phyloP scores from a whole-genome alignment of 140 eudicot genomes.

The Stevia rebaudiana region DNA sequence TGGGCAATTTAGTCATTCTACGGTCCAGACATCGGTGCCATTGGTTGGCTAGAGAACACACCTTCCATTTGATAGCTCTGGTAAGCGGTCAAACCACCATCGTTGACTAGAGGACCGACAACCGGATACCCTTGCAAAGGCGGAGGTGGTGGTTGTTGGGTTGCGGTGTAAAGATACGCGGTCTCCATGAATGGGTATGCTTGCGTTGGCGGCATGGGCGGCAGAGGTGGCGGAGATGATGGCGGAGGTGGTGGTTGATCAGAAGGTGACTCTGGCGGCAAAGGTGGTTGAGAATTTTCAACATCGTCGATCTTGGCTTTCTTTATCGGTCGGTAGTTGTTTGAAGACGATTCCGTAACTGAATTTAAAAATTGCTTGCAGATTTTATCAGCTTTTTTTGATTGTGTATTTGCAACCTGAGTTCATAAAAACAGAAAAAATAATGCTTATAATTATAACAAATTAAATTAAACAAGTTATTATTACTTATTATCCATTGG shows the following conservation, averaged over 20 bases:
- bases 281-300: slow-evolving; percentile 4
- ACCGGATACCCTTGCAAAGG: slow-evolving; percentile 36
- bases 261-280: neutral
- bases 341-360: slow-evolving; percentile 28
- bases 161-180: slow-evolving; percentile 29
- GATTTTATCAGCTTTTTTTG: slow-evolving; percentile 40
- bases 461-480: neutral
- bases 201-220: slow-evolving; percentile 41
- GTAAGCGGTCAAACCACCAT: slow-evolving; percentile 33
- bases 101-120: slow-evolving; percentile 24
- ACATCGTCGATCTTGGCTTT: slow-evolving; percentile 36
- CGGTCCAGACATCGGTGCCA: slow-evolving; percentile 49
- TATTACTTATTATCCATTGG: neutral
- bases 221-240: slow-evolving; percentile 32
- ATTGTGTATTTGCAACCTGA: slow-evolving; percentile 54
- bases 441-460: neutral
- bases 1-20: slow-evolving; percentile 15
- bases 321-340: slow-evolving; percentile 48
- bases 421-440: slow-evolving; percentile 3
- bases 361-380: slow-evolving; percentile 36
- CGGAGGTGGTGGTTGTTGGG: slow-evolving; percentile 37
- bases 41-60: slow-evolving; percentile 44
- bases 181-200: slow-evolving; percentile 46
- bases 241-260: slow-evolving; percentile 31
- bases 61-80: slow-evolving; percentile 48